These are phyloP conservation scores for Pseudogymnoascus sp. DNA, from an alignment of 2,329 filamentous ascomycete genomes.

Conservation along the genomic window DNA sequence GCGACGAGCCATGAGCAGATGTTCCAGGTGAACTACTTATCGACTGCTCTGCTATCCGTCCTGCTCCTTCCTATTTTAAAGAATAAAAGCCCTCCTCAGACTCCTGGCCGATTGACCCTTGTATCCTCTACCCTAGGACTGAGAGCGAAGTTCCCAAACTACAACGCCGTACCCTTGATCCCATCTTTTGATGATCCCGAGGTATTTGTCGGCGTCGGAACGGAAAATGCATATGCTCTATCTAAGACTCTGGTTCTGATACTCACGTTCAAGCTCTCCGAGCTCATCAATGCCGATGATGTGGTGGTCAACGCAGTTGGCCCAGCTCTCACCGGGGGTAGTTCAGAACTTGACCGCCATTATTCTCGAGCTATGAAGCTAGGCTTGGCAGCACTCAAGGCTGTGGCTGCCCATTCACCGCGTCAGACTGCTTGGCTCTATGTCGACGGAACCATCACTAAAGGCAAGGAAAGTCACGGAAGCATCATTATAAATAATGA, in stretches of 20 bases:
- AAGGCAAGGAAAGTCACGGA: constrained; percentile 42
- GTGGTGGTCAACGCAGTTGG: constrained; percentile 30
- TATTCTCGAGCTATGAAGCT: too few relatives aligned
- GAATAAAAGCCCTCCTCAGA: constrained; percentile 4
- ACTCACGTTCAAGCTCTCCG: constrained; percentile 32
- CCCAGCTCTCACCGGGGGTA: constrained; percentile 31
- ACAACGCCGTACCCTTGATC: constrained; percentile 21
- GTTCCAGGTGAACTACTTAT: constrained; percentile 31
- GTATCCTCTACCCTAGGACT: constrained; percentile 15
- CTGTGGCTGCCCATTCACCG: constrained; percentile 32
- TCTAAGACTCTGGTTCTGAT: constrained; percentile 27
- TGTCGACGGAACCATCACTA: constrained; percentile 36
- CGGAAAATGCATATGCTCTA: constrained; percentile 24
- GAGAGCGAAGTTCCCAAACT: constrained; percentile 21
- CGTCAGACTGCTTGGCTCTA: too few relatives aligned
- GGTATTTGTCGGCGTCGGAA: constrained; percentile 18
- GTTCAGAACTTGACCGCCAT: too few relatives aligned
- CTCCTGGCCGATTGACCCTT: constrained; percentile 16
- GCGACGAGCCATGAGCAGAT: constrained; percentile 33
- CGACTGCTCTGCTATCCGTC: constrained; percentile 21
- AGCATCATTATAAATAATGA: constrained; percentile 41
- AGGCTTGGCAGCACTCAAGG: too few relatives aligned
- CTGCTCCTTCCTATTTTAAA: constrained; percentile 26
- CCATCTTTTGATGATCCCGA: constrained; percentile 26
- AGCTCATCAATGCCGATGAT: constrained; percentile 27